Evolutionary conservation across 2,329 filamentous ascomycete genomes (phyloP).

Genomic region (Ophiocordyceps camponoti-leonardi): DNA sequence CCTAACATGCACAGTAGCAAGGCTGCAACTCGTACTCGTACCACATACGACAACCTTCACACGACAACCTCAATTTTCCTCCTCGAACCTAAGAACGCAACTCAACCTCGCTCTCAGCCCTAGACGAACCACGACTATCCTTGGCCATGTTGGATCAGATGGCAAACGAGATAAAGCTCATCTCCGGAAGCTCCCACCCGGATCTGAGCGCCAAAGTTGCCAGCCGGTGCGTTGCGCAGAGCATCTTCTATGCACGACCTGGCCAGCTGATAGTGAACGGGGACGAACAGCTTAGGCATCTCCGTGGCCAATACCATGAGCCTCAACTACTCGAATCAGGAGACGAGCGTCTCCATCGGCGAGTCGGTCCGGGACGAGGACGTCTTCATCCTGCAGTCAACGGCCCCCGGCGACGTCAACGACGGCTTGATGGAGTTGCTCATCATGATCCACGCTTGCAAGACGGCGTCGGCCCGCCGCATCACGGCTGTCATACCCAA

Average conservation of each 20-base stretch:
- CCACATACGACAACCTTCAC: not conserved
- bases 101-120: too few relatives aligned
- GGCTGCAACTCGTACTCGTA: too few relatives aligned
- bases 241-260: slow-evolving; percentile 4
- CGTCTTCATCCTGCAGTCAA: slow-evolving; percentile 95
- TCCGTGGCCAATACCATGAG: slow-evolving; percentile 65
- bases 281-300: slow-evolving; percentile 45
- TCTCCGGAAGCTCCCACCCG: slow-evolving; percentile 30
- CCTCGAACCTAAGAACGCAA: not conserved
- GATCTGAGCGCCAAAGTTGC: slow-evolving; percentile 28
- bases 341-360: slow-evolving; percentile 78
- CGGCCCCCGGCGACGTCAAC: slow-evolving; percentile 90
- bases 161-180: slow-evolving; percentile 36
- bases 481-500: slow-evolving; percentile 94
- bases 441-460: slow-evolving; percentile 94
- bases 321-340: slow-evolving; percentile 73
- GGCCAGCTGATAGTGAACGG: slow-evolving; percentile 3
- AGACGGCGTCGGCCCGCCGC: slow-evolving; percentile 51
- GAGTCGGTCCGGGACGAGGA: slow-evolving; percentile 95
- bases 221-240: slow-evolving; percentile 18
- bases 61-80: not conserved
- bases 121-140: too few relatives aligned
- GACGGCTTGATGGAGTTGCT: slow-evolving; percentile 95
- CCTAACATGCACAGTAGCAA: not conserved
- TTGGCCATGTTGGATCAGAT: slow-evolving; percentile 23